Evolutionary conservation across 2,329 filamentous ascomycete genomes (phyloP), one percentile per base, ranked within the genome.

Genomic region (Arthrobotrys entomopaga): DNA sequence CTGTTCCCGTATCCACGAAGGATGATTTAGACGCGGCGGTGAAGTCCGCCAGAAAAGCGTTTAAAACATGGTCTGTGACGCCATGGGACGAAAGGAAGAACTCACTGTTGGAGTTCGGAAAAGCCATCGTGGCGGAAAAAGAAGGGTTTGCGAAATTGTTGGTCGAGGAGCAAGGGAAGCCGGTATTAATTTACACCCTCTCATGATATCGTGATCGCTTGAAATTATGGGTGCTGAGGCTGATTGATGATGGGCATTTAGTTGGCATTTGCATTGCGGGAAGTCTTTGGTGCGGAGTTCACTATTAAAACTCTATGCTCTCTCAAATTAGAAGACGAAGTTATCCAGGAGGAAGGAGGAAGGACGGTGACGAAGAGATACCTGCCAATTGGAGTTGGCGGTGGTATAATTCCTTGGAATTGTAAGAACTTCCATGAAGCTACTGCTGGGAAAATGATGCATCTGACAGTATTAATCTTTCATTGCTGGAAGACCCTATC

Each of bases 391-490:
- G 85, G 85, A 38, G 82, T 86, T 3, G 82, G 83, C 1, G 85
- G 82, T 11, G 87, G 84, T 69, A 88, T 88, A 77, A 85, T 85
- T 22, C 86, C 87, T 0, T 89, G 87, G 87, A 89, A 89, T 79
- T 88, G 80, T 75, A 82, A 82, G 2, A 29, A 53, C 19, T 65
- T 38, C 24, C 7, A 26, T 22, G 3, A 6, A 10, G 10, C 29
- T 34, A 3, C 1, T 10, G 3, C 2, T 4, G 5, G 1, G 3
- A 13, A 5, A 5, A 16, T 46, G 13, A 46, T 16, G 3, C 42
- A 19, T 13, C 7, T 19, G 46, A 16, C 8, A 48, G 8, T n/a
- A n/a, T 5, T 50, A 22, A 22, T 13, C 7, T 50, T 50, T 16
- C 6, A 46, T 13, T 13, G 42, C 24, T 26, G 7, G 5, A 34